Base-by-base conservation (phyloP, 2,329 filamentous ascomycete genomes). In the Penicillium janthinellum region DNA sequence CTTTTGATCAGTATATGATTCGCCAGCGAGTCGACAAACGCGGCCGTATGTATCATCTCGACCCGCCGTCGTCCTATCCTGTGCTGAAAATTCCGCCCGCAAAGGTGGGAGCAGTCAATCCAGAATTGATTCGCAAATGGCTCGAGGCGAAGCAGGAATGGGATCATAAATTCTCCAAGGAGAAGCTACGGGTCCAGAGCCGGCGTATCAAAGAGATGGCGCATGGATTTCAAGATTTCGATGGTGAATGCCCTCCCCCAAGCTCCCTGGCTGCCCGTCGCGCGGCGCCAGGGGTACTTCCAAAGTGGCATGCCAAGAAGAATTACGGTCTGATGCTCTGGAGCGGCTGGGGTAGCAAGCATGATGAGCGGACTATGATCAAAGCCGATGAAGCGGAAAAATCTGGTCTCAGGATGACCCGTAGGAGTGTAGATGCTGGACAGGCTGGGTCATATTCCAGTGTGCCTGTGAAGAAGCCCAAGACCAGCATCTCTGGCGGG, bases 1-100 rank as follows among this genome's bases (percentile, higher is more conserved):
- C 83, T 0, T 98, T 97, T 75, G 83, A 86, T 54, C 82, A 89
- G 60, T 88, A 96, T 73, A 97, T 98, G 93, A 93, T 99, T 62
- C 89, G 95, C 8, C 92, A 99, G 73, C 83, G 90, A 31, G 88
- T 98, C 20, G 90, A 91, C 61, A 83, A 90, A 1, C 87, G 94
- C 70, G 95, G 95, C 5, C 82, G 84, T 12, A 88, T 93, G 22
- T 87, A 88, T 59, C 83, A 86, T 0, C 81, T 99, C 5, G 82
- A 86, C 0, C 82, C 87, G 0, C 82, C 86, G 20, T 79, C 83
- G 0, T 85, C 91, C 3, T 81, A 96, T 0, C 82, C 85, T 0
- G 83, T 90, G 65, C 64, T 96, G 76, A 77, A 87, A 67, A 78
- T 96, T 20, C 78, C 85, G 0, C 79, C 83, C 1, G 79, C 83